Base-by-base conservation (phyloP, 1,284 basidiomycete genomes). In the Kwoniella shivajii region DNA sequence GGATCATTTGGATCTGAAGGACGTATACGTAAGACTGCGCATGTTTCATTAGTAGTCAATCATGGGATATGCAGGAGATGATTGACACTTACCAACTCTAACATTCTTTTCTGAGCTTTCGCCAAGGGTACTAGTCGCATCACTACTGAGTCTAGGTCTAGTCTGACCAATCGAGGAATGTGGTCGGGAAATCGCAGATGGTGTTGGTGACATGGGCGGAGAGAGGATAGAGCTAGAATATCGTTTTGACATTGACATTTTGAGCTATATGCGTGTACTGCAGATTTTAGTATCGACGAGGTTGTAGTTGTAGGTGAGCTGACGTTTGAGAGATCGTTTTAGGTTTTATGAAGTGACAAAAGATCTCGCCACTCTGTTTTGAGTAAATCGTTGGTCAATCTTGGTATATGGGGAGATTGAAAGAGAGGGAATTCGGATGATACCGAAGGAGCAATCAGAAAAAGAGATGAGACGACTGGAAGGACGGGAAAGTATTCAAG, bases 11-110 rank as follows among this genome's bases (percentile, higher is more conserved):
- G 89, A 55, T 89, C 91, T 46, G 89, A 84, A 24, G 95, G 95
- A 63, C 94, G 85, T 64, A 99, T 94, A 61, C 95, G 89, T 63
- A 98, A 83, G 64, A 94, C 94, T 93, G 74, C 22, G 52, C 36
- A 48, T 60, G 57, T 24, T 30, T 33, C 47, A 34, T 29, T 29
- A 43, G 33, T 29, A 34, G 42, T 33, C 16, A 16, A 36, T 41
- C 20, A 24, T 27, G 18, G 13, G 14, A 37, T 11, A 10, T 13
- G 37, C 39, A 34, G 37, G 30, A n/a, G 42, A 14, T 27, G 16
- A 24, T 33, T 26, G 30, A 14, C 13, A 73, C 74, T 58, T 54
- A 76, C 74, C 74, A 26, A 76, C 74, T 63, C 65, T 56, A 26
- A 76, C 74, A 55, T 76, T 74, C 41, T 65, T 61, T 30, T 74